Evolutionary conservation across 106 monocot species (phyloP).

Genomic region (Dactylorhiza incarnata): DNA sequence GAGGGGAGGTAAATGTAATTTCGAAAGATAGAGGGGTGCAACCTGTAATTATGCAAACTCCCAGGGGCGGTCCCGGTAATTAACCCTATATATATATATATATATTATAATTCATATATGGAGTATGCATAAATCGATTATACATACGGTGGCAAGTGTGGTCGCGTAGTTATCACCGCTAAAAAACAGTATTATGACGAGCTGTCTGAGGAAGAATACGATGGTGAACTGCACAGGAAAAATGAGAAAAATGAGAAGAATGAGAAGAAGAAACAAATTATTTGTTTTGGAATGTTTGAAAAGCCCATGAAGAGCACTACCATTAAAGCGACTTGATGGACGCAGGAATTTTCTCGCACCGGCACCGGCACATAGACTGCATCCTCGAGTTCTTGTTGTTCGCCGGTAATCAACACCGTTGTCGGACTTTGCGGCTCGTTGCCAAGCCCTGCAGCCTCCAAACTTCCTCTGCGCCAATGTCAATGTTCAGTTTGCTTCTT

Average conservation of each 20-base stretch:
- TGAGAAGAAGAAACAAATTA: background rate
- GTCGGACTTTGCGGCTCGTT: conserved; percentile 14
- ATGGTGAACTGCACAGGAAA: conserved; percentile 19
- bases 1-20: background rate
- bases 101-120: background rate
- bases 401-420: background rate
- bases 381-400: conserved; percentile 3
- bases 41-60: background rate
- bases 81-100: background rate
- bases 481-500: background rate
- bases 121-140: background rate
- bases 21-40: background rate
- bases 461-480: conserved; percentile 21
- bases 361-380: conserved; percentile 13
- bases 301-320: conserved; percentile 10
- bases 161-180: conserved; percentile 10
- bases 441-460: conserved; percentile 26
- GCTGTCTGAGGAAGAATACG: conserved; percentile 20
- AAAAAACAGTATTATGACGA: conserved; percentile 13
- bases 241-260: background rate
- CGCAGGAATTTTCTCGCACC: background rate
- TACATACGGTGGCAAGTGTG: conserved; percentile 19
- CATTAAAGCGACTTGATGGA: conserved; percentile 16
- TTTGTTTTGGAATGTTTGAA: background rate
- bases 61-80: no score